Conservation (phyloP, 352 stramenopile species). For the Phytophthora pinifolia region DNA sequence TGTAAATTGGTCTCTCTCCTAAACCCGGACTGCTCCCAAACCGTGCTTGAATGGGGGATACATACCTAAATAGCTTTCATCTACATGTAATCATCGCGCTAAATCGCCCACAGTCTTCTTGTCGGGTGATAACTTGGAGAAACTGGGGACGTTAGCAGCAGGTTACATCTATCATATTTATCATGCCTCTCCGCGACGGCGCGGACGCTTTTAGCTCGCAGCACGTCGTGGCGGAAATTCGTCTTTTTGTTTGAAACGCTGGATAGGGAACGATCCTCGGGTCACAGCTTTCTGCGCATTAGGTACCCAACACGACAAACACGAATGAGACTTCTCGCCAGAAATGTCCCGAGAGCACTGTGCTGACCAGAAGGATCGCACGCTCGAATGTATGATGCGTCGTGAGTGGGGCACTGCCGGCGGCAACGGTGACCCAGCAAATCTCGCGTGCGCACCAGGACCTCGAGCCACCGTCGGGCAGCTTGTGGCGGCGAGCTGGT, state of each 20-base stretch:
- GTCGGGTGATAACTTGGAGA: neutral
- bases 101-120: neutral
- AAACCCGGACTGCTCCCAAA: slow-evolving; percentile 9
- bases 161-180: too few species aligned
- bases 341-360: neutral
- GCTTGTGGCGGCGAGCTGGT: neutral
- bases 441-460: slow-evolving; percentile 21
- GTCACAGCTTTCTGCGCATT: slow-evolving; percentile 2
- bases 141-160: too few species aligned
- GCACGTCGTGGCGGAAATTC: neutral
- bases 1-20: slow-evolving; percentile 3
- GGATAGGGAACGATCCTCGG: slow-evolving; percentile 22
- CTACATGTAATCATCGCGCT: slow-evolving; percentile 10
- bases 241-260: slow-evolving; percentile 20
- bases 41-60: slow-evolving; percentile 9
- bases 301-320: slow-evolving; percentile 21
- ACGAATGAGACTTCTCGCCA: slow-evolving; percentile 16
- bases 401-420: neutral
- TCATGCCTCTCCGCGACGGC: too few species aligned
- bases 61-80: slow-evolving; percentile 11
- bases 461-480: slow-evolving; percentile 5
- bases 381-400: too few species aligned
- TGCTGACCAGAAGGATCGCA: neutral
- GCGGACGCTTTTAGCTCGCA: too few species aligned
- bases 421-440: slow-evolving; percentile 17